These are phyloP conservation scores for Oxytropis ochrocephala DNA, from an alignment of 306 rosid genomes.

Conservation along the genomic window DNA sequence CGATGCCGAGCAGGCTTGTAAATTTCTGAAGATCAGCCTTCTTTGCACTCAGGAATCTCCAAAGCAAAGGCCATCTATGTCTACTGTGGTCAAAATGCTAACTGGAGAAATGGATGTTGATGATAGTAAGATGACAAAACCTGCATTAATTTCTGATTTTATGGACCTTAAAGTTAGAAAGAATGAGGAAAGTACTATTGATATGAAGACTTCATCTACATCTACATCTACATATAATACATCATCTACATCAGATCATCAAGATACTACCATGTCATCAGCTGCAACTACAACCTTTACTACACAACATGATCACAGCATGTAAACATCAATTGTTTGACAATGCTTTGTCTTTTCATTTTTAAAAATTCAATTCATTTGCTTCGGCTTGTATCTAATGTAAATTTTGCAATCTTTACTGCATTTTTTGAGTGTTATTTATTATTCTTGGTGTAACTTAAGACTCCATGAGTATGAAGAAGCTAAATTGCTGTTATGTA, in stretches of 20 bases:
- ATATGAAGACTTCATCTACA: constrained; percentile 14
- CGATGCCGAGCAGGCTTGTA: constrained; percentile 77
- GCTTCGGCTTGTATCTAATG: constrained; percentile 17
- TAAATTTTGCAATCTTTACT: constrained; percentile 23
- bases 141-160: constrained; percentile 81
- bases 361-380: constrained; percentile 17
- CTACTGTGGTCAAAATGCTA: constrained; percentile 86
- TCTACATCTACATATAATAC: too few relatives aligned
- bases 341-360: not conserved
- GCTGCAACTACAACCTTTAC: constrained; percentile 36
- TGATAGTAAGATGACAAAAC: constrained; percentile 53
- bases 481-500: constrained; percentile 22
- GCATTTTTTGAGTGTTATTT: not conserved
- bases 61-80: constrained; percentile 82
- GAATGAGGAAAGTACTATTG: constrained; percentile 17
- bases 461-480: not conserved
- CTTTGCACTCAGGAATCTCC: constrained; percentile 92
- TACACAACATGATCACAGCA: constrained; percentile 29
- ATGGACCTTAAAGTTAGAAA: constrained; percentile 66
- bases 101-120: constrained; percentile 44
- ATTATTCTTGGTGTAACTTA: not conserved
- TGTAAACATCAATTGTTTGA: constrained; percentile 4
- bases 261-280: constrained; percentile 36
- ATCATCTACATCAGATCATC: constrained; percentile 42
- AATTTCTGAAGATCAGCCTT: constrained; percentile 70